Evolutionary conservation across 2,329 filamentous ascomycete species (phyloP).

Genomic region (Xylariaceae sp.): DNA sequence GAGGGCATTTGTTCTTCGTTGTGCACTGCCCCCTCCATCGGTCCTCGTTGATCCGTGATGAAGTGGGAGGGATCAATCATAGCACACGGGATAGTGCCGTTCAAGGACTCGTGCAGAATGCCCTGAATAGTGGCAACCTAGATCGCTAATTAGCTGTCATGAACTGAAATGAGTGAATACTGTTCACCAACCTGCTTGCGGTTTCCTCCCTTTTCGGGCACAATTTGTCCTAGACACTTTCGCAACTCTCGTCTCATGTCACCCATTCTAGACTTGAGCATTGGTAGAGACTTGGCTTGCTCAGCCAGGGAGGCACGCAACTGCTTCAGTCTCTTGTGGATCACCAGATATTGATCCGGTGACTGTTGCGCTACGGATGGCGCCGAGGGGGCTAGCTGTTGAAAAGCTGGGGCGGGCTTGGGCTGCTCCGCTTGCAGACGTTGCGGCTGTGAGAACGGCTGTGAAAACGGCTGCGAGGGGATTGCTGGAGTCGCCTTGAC

Average conservation of each 20-base stretch:
- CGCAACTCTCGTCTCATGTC: conserved; percentile 67
- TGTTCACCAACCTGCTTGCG: conserved; percentile 44
- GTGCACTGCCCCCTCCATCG: conserved; percentile 44
- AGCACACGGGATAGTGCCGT: conserved; percentile 46
- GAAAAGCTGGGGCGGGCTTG: conserved; percentile 13
- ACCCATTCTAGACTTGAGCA: conserved; percentile 61
- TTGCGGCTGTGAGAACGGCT: too few relatives aligned
- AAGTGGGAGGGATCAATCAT: conserved; percentile 52
- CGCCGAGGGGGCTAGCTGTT: conserved; percentile 17
- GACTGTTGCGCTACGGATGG: conserved; percentile 18
- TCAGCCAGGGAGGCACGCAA: conserved; percentile 43
- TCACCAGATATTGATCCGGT: conserved; percentile 45
- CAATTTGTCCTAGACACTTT: conserved; percentile 67
- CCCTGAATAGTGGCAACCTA: conserved; percentile 45
- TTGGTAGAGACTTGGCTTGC: conserved; percentile 50
- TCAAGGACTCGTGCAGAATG: conserved; percentile 50
- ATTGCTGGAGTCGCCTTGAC: conserved; percentile 4
- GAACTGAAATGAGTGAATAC: neutral
- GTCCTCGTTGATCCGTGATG: conserved; percentile 42
- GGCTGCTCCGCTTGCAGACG: too few relatives aligned
- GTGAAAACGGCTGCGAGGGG: neutral
- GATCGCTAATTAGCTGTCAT: conserved; percentile 11
- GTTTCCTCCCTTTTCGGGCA: conserved; percentile 59
- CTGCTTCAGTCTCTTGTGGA: conserved; percentile 65
- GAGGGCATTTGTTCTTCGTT: conserved; percentile 55